Percentiles rank a stretch among this genome's conserved stretches.
Conservation (phyloP, 208 protist species). For the Trypanosoma congolense region DNA sequence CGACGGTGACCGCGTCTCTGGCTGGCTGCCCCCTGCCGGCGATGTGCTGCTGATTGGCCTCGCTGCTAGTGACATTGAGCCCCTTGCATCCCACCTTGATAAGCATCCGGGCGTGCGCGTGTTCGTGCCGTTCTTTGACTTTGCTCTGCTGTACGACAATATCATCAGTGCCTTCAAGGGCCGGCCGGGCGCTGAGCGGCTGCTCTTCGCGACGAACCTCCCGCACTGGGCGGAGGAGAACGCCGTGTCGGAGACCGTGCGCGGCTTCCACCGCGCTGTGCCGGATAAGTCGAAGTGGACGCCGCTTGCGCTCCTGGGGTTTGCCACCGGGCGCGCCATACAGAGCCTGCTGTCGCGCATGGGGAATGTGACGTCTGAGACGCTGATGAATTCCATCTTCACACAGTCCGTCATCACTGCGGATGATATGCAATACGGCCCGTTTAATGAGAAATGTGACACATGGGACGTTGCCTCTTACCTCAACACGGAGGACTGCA, state of each 20-base stretch:
- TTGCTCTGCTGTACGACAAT: constrained; percentile 28
- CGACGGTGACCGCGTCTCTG: background rate
- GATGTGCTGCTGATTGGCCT: constrained; percentile 19
- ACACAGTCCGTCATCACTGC: constrained; percentile 9
- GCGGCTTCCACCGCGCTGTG: constrained; percentile 14
- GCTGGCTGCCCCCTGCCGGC: background rate
- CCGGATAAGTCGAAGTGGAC: constrained; percentile 2
- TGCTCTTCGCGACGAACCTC: constrained; percentile 40
- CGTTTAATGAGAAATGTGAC: constrained; percentile 11
- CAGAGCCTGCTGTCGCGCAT: constrained; percentile 16
- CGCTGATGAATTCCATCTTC: constrained; percentile 23
- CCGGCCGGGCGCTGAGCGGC: constrained; percentile 9
- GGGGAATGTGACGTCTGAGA: constrained; percentile 14
- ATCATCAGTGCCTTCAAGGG: constrained; percentile 22
- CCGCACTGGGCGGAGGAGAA: constrained; percentile 41
- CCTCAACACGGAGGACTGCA: background rate
- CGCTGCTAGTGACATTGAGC: constrained; percentile 8
- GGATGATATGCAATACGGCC: constrained; percentile 29
- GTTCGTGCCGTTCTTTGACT: constrained; percentile 31
- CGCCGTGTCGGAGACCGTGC: constrained; percentile 5
- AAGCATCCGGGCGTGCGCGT: constrained; percentile 12
- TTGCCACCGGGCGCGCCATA: constrained; percentile 8
- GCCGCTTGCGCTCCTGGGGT: constrained; percentile 11
- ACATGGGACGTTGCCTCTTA: background rate
- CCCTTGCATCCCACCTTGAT: constrained; percentile 18